These are phyloP conservation scores for Rhodomyrtus psidioides DNA, from an alignment of 441 rosid genomes.

Conservation along the genomic window DNA sequence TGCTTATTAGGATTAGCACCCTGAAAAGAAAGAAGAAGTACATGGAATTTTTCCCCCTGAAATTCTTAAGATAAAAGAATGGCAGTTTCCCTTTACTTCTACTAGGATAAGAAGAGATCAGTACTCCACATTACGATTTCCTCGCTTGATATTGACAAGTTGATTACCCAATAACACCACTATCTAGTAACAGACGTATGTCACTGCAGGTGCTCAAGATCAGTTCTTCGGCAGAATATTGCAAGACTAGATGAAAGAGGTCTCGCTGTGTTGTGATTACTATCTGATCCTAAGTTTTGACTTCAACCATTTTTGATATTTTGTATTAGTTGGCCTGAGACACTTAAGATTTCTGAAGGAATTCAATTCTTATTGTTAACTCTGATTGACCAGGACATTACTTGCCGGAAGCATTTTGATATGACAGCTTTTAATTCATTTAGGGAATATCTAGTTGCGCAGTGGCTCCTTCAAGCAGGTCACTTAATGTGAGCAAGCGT, in stretches of 20 bases:
- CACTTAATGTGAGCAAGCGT: neutral
- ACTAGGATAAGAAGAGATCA: neutral
- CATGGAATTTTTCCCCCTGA: neutral
- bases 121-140: neutral
- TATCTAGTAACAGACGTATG: neutral
- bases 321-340: neutral
- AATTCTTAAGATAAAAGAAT: neutral
- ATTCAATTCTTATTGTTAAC: neutral
- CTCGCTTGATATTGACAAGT: neutral
- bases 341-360: neutral
- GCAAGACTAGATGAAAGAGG: neutral
- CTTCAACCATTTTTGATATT: neutral
- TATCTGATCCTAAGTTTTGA: neutral
- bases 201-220: neutral
- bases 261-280: neutral
- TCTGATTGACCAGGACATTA: neutral
- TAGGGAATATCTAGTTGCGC: neutral
- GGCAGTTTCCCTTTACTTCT: neutral
- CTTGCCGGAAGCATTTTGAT: neutral
- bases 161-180: neutral
- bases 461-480: neutral
- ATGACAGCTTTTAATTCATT: neutral
- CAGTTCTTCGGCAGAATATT: neutral
- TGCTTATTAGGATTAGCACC: neutral
- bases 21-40: neutral